Evolutionary conservation across 2,329 filamentous ascomycete species (phyloP).

Genomic region (Ustulina deusta): DNA sequence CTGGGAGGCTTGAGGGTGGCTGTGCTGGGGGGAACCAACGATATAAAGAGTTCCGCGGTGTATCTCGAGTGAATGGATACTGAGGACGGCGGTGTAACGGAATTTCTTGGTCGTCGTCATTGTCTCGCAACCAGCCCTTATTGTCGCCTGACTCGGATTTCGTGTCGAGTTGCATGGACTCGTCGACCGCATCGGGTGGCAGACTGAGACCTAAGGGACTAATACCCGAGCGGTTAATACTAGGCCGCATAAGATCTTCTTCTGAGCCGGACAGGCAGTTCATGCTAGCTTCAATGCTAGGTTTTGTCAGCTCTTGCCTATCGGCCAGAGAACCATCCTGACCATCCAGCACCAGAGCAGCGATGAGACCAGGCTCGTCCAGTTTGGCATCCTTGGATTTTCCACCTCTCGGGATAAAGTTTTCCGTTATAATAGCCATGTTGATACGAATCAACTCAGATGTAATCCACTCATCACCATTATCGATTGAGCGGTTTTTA

Average conservation of each 20-base stretch:
- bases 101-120: background rate
- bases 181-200: background rate
- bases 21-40: background rate
- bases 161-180: background rate
- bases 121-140: slow-evolving; percentile 8
- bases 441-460: background rate
- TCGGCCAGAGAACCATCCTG: background rate
- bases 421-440: background rate
- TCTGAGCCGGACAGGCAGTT: too few relatives aligned
- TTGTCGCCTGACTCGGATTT: background rate
- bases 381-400: background rate
- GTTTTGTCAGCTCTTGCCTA: too few relatives aligned
- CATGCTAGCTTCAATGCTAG: background rate
- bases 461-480: background rate
- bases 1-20: background rate
- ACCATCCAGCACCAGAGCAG: background rate
- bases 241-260: background rate
- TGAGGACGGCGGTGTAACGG: background rate
- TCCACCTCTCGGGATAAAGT: background rate
- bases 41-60: background rate
- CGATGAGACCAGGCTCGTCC: background rate
- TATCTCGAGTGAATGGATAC: background rate
- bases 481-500: too few relatives aligned
- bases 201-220: background rate
- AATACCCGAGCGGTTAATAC: background rate